Percentiles rank a stretch among this genome's conserved stretches.
phyloP scores from a whole-genome alignment of 2,329 filamentous ascomycete genomes.

The Neocucurbitaria cava region DNA sequence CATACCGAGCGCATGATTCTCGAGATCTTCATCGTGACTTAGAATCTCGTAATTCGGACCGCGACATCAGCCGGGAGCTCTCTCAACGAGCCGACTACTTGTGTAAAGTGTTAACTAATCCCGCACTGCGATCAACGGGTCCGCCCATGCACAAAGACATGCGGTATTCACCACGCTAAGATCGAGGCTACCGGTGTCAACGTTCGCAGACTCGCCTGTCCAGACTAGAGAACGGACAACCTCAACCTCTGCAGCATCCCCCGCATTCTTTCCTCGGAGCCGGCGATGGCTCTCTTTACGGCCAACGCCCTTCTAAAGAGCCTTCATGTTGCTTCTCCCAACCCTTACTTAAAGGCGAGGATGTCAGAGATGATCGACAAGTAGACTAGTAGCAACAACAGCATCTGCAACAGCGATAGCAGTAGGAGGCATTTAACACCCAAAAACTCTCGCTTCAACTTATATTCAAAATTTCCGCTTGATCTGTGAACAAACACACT shows the following conservation, averaged over 20 bases:
- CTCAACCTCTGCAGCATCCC: constrained; percentile 40
- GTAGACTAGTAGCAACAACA: no score
- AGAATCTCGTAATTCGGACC: constrained; percentile 40
- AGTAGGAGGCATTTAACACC: no score
- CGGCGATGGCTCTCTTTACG: constrained; percentile 24
- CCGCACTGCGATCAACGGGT: constrained; percentile 23
- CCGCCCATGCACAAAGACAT: constrained; percentile 35
- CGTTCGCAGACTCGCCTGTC: constrained; percentile 45
- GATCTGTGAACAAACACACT: no score
- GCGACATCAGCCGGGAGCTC: constrained; percentile 42
- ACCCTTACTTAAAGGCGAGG: constrained; percentile 11
- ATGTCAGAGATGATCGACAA: no score
- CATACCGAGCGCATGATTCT: constrained; percentile 39
- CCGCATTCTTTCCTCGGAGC: constrained; percentile 39
- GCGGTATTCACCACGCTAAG: constrained; percentile 38
- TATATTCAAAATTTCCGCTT: no score
- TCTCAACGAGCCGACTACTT: constrained; percentile 38
- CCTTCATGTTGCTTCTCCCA: constrained; percentile 30
- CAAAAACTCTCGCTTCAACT: no score
- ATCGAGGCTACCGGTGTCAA: constrained; percentile 36
- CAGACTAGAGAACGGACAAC: constrained; percentile 35
- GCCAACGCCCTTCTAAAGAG: constrained; percentile 39
- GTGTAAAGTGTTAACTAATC: constrained; percentile 38
- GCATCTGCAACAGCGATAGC: no score
- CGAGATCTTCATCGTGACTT: constrained; percentile 39